Percentiles rank a stretch among this genome's conserved stretches.
Evolutionary conservation across 331 rosid genomes (phyloP).

Genomic region (Ulmus americana): DNA sequence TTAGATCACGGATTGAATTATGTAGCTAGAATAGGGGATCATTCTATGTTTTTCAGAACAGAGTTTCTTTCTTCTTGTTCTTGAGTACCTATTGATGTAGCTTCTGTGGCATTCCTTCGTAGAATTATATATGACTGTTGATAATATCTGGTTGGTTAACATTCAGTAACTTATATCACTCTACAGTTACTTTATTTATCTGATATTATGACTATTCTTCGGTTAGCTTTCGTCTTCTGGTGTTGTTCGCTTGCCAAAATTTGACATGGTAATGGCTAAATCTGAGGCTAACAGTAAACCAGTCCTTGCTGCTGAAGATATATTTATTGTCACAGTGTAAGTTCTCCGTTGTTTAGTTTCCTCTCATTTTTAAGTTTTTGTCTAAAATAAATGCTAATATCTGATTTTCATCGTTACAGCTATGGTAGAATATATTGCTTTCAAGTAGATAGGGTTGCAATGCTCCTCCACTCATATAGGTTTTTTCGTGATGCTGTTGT

Average conservation of each 20-base stretch:
- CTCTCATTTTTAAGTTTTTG: conserved; percentile 15
- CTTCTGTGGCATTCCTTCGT: conserved; percentile 23
- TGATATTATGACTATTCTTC: conserved; percentile 28
- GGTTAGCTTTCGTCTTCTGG: conserved; percentile 89
- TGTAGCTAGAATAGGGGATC: neutral
- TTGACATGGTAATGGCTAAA: conserved; percentile 94
- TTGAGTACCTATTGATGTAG: conserved; percentile 14
- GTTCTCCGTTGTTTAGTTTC: conserved; percentile 27
- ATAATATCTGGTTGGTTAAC: conserved; percentile 18
- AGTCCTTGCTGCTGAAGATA: conserved; percentile 78
- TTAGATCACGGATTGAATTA: neutral
- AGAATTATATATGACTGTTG: conserved; percentile 10
- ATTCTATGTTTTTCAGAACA: neutral
- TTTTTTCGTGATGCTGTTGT: conserved; percentile 95
- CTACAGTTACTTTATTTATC: conserved; percentile 4
- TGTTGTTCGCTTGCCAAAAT: conserved; percentile 86
- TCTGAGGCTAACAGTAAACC: conserved; percentile 86
- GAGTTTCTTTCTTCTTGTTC: neutral
- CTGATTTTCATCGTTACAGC: conserved; percentile 36
- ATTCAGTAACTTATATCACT: conserved; percentile 12
- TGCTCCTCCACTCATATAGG: conserved; percentile 86
- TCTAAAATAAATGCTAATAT: conserved; percentile 16
- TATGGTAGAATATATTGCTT: conserved; percentile 98
- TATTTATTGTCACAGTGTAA: conserved; percentile 75
- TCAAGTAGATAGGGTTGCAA: conserved; percentile 92